A percentile compares a stretch with the other conserved stretches of the same genome.
Evolutionary conservation across 306 rosid genomes (phyloP).

Genomic region (Begonia fuchsioides): DNA sequence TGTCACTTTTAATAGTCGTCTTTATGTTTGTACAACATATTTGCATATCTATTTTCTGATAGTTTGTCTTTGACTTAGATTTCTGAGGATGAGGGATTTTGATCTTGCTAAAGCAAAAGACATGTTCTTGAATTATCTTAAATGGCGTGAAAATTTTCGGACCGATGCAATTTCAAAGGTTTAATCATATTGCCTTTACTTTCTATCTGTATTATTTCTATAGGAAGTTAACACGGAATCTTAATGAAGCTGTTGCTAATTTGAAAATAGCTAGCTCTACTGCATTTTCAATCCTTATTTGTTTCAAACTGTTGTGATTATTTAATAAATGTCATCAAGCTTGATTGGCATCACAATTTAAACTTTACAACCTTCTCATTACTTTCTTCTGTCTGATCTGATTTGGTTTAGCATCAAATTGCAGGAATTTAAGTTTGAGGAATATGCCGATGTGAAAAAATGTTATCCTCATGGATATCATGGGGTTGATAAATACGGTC

Average conservation of each 20-base stretch:
- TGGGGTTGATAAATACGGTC: slow-evolving; percentile 65
- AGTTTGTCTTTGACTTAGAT: slow-evolving; percentile 22
- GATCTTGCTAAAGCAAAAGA: slow-evolving; percentile 53
- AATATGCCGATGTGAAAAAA: slow-evolving; percentile 51
- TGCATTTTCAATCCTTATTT: no score
- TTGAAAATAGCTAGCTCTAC: no score
- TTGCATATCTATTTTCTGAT: neutral
- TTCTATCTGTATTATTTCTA: no score
- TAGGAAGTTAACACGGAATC: no score
- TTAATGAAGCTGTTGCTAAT: no score
- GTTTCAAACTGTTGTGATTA: no score
- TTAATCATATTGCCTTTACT: slow-evolving; percentile 6
- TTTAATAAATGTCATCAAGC: no score
- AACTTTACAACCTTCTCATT: no score
- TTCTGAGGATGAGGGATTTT: slow-evolving; percentile 82
- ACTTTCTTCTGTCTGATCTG: no score
- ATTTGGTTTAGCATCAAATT: neutral
- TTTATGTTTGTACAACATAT: no score
- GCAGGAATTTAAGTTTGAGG: slow-evolving; percentile 75
- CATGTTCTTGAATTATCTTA: slow-evolving; percentile 48
- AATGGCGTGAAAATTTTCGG: slow-evolving; percentile 64
- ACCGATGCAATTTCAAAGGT: slow-evolving; percentile 59
- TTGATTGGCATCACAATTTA: no score
- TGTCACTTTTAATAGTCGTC: neutral
- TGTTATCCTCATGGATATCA: slow-evolving; percentile 86